Conservation (phyloP, 495 filamentous ascomycete species). For the Penicillium herquei region DNA sequence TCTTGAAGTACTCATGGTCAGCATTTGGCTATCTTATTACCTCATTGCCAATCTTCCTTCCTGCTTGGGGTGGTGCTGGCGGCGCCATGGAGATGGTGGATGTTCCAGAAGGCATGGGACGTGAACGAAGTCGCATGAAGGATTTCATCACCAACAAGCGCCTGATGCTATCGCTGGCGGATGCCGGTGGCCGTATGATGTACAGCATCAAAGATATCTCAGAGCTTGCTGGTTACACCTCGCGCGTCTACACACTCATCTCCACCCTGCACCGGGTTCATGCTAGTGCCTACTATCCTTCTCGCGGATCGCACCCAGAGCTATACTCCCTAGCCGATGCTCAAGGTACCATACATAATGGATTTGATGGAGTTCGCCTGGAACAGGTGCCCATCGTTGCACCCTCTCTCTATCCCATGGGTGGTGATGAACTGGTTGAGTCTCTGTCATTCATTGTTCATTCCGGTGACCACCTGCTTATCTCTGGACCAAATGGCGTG, state of each 20-base stretch:
- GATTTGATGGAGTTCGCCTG: conserved; percentile 90
- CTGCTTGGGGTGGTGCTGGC: conserved; percentile 86
- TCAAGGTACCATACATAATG: conserved; percentile 88
- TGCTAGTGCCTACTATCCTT: conserved; percentile 77
- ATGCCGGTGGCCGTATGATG: conserved; percentile 98
- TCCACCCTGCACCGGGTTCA: conserved; percentile 93
- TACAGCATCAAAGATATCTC: conserved; percentile 96
- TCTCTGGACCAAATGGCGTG: conserved; percentile 92
- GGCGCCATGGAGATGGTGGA: conserved; percentile 63
- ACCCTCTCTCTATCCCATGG: conserved; percentile 72
- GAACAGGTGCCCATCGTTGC: conserved; percentile 94
- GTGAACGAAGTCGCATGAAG: conserved; percentile 87
- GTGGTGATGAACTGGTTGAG: conserved; percentile 88
- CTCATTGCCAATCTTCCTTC: conserved; percentile 90
- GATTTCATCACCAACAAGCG: conserved; percentile 99
- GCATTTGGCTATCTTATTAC: conserved; percentile 94
- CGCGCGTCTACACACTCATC: conserved; percentile 91
- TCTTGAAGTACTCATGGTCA: conserved; percentile 97
- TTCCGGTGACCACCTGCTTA: conserved; percentile 87
- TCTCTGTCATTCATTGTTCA: conserved; percentile 83
- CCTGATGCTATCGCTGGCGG: conserved; percentile 94
- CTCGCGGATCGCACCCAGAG: conserved; percentile 67
- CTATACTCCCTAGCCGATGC: conserved; percentile 85
- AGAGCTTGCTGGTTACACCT: conserved; percentile 94
- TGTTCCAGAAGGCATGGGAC: conserved; percentile 42